Evolutionary conservation across 176 grass and related monocot species (phyloP).

Genomic region (Cenchrus fungigraminus): DNA sequence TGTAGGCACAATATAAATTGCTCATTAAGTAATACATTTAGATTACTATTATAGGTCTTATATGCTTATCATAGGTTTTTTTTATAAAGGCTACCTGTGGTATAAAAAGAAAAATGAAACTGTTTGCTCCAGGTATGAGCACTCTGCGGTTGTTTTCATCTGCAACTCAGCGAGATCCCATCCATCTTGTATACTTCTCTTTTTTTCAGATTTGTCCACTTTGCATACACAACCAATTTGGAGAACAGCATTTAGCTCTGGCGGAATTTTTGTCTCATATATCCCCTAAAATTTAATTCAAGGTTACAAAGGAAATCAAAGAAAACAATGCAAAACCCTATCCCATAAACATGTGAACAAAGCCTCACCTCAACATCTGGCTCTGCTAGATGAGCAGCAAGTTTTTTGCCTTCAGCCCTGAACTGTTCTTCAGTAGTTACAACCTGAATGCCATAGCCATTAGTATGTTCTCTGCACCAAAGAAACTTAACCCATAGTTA

Average conservation of each 20-base stretch:
- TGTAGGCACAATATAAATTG: constrained; percentile 1
- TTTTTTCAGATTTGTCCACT: constrained; percentile 77
- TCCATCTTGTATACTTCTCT: constrained; percentile 74
- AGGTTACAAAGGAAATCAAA: constrained; percentile 30
- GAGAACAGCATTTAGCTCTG: constrained; percentile 74
- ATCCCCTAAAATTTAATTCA: constrained; percentile 66
- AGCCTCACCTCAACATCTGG: constrained; percentile 85
- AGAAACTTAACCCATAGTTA: constrained; percentile 23
- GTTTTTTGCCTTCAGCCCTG: constrained; percentile 82
- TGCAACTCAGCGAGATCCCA: constrained; percentile 85
- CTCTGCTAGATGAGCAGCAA: constrained; percentile 85
- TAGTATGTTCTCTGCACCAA: constrained; percentile 26
- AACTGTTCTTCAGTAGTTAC: constrained; percentile 93
- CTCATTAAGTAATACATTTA: constrained; percentile 20
- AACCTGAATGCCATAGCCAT: constrained; percentile 59
- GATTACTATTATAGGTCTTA: not conserved
- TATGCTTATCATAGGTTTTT: constrained; percentile 27
- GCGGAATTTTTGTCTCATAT: constrained; percentile 88
- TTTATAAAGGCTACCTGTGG: constrained; percentile 65
- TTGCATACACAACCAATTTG: constrained; percentile 97
- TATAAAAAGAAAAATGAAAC: constrained; percentile 96
- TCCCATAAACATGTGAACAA: constrained; percentile 20
- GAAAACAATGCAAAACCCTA: constrained; percentile 17
- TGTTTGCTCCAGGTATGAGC: constrained; percentile 86
- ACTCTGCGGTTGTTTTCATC: constrained; percentile 98